These are phyloP conservation scores for Shiraia sp. DNA, from an alignment of 2,329 filamentous ascomycete species.

Conservation along the genomic window DNA sequence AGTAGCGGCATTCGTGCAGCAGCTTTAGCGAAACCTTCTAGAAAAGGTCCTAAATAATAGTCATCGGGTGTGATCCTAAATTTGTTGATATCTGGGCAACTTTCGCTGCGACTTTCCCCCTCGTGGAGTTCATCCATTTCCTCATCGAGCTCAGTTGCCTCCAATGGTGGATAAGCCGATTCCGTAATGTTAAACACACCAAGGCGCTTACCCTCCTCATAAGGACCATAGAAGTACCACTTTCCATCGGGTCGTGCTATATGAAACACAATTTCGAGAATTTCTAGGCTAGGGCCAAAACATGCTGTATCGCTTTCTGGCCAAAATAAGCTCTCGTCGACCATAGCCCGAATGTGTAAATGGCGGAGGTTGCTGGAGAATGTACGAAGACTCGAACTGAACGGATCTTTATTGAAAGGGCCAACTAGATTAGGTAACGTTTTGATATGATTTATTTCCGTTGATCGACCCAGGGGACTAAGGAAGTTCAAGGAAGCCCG, in stretches of 20 bases:
- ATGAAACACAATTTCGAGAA: constrained; percentile 9
- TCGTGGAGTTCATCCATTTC: too few species aligned
- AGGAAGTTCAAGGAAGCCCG: constrained; percentile 1
- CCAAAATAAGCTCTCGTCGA: constrained; percentile 17
- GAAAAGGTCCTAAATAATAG: constrained; percentile 3
- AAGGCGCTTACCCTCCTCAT: constrained; percentile 3
- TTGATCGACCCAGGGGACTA: background rate
- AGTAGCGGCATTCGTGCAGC: constrained; percentile 10
- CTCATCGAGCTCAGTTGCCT: background rate
- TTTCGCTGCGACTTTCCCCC: background rate
- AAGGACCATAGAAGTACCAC: constrained; percentile 17
- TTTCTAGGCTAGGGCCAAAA: constrained; percentile 14
- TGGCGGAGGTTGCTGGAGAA: constrained; percentile 13
- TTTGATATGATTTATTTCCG: background rate
- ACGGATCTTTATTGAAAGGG: constrained; percentile 9
- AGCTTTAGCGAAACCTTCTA: constrained; percentile 14
- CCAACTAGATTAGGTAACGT: constrained; percentile 5
- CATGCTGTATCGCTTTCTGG: constrained; percentile 4
- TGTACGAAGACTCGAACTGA: constrained; percentile 13
- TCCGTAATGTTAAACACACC: background rate
- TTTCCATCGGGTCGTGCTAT: constrained; percentile 8
- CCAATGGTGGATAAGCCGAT: background rate
- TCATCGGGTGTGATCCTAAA: constrained; percentile 11
- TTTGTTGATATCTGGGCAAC: background rate
- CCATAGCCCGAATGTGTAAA: constrained; percentile 2